Evolutionary conservation across 306 rosid genomes (phyloP).

Genomic region (Senna siamea): DNA sequence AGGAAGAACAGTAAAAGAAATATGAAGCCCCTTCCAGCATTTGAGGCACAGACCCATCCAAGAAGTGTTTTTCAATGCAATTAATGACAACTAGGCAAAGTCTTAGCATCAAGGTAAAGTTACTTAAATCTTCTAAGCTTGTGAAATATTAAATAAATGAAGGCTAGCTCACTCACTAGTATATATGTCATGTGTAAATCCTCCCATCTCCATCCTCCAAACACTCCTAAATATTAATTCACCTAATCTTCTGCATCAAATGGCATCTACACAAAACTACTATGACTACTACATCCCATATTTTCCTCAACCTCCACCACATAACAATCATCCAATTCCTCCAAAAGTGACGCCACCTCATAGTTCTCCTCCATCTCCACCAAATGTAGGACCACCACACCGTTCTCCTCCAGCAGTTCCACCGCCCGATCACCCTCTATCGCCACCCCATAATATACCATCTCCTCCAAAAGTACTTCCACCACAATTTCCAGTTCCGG

Average conservation of each 20-base stretch:
- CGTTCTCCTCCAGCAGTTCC: background rate
- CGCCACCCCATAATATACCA: slow-evolving; percentile 29
- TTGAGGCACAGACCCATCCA: background rate
- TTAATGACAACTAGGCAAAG: slow-evolving; percentile 30
- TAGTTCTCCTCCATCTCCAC: slow-evolving; percentile 1
- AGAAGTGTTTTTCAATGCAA: slow-evolving; percentile 36
- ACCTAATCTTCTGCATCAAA: background rate
- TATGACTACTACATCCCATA: background rate
- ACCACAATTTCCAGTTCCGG: slow-evolving; percentile 23
- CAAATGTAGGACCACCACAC: slow-evolving; percentile 18
- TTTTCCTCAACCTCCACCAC: slow-evolving; percentile 31
- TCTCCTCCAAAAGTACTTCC: slow-evolving; percentile 34
- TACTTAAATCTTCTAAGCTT: slow-evolving; percentile 31
- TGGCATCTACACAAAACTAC: background rate
- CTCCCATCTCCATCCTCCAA: background rate
- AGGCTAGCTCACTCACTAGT: background rate
- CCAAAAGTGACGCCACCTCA: background rate
- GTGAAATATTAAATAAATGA: background rate
- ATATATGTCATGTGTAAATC: background rate
- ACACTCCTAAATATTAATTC: background rate
- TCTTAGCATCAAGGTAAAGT: slow-evolving; percentile 39
- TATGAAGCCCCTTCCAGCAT: background rate
- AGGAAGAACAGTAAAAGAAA: background rate
- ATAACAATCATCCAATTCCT: slow-evolving; percentile 1
- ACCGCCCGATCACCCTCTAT: background rate